Base-by-base conservation (phyloP, 352 stramenopile species). In the Pythium biforme region DNA sequence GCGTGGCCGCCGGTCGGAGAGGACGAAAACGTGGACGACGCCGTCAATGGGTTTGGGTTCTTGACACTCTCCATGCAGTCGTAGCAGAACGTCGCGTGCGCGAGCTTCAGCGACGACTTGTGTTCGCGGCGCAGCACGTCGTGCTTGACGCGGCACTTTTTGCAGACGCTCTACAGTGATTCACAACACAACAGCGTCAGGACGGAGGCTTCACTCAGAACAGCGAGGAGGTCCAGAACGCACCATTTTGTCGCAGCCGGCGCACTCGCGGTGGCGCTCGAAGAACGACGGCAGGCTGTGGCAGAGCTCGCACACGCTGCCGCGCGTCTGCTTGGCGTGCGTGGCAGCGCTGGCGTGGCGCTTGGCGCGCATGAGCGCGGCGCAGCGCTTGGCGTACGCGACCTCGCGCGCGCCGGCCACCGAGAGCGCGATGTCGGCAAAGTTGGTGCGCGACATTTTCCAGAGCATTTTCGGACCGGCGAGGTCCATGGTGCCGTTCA, bases 361-460 rank as follows among this genome's bases (percentile, higher is more conserved):
- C 39, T 48, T 58, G 12, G 41, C 31, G 6, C 33, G 33, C 31
- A 62, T n/a, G 6, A 70, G 55, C 15, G n/a, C 29, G 5, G 33
- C 33, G 27, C 39, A 70, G 17, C 63, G 29, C 52, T 70, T 70
- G 50, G 41, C 51, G 22, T 50, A 49, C 11, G 55, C 31, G 41
- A 70, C 29, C 3, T 55, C 25, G 22, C 59, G 50, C 4, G 49
- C 29, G 1, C 26, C 26, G 26, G 17, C 29, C 1, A 70, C 22
- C 2, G 63, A 65, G 23, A 70, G 55, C 15, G 56, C 46, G 34
- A 70, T 47, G 20, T 66, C 56, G 20, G 64, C 64, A 55, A 70
- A 66, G 27, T n/a, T 59, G 33, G 12, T 57, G 23, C 29, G 46
- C 22, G 52, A 37, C 25, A 70, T 31, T 22, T 56, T 59, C 10